These are phyloP conservation scores for Pleurotus salmoneostramineus DNA, from an alignment of 768 basidiomycete genomes.

Conservation along the genomic window DNA sequence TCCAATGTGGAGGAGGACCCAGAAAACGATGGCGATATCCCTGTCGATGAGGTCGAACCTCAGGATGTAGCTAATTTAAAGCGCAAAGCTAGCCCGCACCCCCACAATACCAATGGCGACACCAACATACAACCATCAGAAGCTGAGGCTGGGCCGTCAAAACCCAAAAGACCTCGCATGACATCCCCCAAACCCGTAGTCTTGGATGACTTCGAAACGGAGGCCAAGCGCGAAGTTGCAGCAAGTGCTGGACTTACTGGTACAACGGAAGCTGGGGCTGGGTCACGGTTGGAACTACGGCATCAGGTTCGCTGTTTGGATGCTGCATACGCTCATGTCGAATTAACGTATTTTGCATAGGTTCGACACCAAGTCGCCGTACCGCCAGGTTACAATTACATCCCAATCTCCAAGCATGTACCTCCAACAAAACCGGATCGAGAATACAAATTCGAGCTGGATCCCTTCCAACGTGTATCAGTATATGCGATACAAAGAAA, in stretches of 20 bases:
- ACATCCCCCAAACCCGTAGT: constrained; percentile 69
- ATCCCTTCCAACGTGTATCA: constrained; percentile 96
- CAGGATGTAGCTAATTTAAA: constrained; percentile 26
- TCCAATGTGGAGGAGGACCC: constrained; percentile 32
- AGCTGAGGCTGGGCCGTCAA: constrained; percentile 34
- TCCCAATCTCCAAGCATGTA: constrained; percentile 88
- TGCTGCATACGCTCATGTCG: not conserved
- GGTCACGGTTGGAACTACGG: constrained; percentile 68
- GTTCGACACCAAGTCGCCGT: constrained; percentile 96
- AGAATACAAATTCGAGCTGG: constrained; percentile 93
- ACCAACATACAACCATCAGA: constrained; percentile 18
- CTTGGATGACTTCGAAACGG: constrained; percentile 92
- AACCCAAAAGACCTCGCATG: constrained; percentile 57
- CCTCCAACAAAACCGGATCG: constrained; percentile 87
- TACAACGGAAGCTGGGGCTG: constrained; percentile 59
- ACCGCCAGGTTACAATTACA: constrained; percentile 86
- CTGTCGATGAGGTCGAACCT: constrained; percentile 10
- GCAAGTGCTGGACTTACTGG: constrained; percentile 86
- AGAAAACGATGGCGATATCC: constrained; percentile 23
- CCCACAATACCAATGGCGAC: constrained; percentile 10
- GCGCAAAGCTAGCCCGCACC: constrained; percentile 35
- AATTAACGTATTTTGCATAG: constrained; percentile 32
- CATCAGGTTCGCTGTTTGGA: constrained; percentile 58
- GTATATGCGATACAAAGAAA: constrained; percentile 94
- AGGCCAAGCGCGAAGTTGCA: constrained; percentile 88